Conservation (phyloP, 192 early-diverging fungal genomes). For the Phycomyces nitens region DNA sequence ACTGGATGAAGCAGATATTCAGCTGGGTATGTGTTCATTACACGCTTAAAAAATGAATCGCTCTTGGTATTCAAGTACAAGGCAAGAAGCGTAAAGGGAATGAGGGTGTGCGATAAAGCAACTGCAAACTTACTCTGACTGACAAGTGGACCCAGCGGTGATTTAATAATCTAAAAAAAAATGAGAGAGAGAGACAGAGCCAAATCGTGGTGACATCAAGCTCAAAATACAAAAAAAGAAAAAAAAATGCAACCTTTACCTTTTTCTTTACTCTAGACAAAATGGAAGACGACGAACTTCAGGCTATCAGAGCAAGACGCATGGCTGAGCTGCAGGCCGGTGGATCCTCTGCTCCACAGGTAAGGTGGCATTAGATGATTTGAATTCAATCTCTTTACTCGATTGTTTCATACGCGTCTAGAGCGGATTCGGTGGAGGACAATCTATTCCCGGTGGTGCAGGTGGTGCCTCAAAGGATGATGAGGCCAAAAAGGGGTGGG, state of each 20-base stretch:
- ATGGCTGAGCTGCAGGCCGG: slow-evolving; percentile 52
- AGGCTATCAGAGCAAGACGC: slow-evolving; percentile 69
- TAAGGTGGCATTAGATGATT: slow-evolving; percentile 12
- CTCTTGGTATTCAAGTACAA: background rate
- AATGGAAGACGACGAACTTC: slow-evolving; percentile 81
- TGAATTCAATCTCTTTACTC: slow-evolving; percentile 19
- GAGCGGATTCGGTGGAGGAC: slow-evolving; percentile 40
- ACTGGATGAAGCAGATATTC: slow-evolving; percentile 58
- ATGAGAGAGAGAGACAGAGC: too few relatives aligned
- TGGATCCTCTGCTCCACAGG: slow-evolving; percentile 34
- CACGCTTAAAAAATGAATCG: background rate
- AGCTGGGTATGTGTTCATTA: slow-evolving; percentile 55
- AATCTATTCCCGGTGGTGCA: slow-evolving; percentile 27
- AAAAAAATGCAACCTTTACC: background rate
- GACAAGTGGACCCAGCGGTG: too few relatives aligned
- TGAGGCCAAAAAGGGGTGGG: slow-evolving; percentile 64
- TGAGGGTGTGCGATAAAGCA: background rate
- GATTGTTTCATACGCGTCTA: slow-evolving; percentile 17
- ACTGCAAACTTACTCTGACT: too few relatives aligned
- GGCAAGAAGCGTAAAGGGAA: background rate
- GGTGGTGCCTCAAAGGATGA: slow-evolving; percentile 54
- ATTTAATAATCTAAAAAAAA: too few relatives aligned
- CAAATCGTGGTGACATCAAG: too few relatives aligned
- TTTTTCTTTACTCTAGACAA: slow-evolving; percentile 16
- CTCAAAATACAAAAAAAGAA: background rate